These are phyloP conservation scores for Fraxinus angustifolia DNA, from an alignment of 305 asterid species.

Conservation along the genomic window DNA sequence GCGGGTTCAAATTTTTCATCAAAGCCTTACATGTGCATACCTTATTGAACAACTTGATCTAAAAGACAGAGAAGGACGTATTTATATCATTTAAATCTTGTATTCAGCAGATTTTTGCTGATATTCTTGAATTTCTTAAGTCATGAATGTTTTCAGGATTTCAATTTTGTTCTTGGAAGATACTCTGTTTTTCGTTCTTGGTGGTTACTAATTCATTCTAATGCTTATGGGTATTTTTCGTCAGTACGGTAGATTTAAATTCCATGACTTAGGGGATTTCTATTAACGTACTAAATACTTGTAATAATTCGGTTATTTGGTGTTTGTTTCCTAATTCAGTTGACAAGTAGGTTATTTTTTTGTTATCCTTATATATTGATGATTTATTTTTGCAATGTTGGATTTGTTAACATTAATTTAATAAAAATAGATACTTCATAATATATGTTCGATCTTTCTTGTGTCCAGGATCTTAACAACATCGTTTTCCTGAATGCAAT, in stretches of 20 bases:
- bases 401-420: neutral
- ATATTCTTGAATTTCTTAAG: neutral
- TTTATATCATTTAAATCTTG: neutral
- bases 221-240: neutral
- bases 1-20: no score
- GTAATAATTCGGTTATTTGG: no score
- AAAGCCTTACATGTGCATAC: neutral
- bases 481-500: constrained; percentile 44
- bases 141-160: neutral
- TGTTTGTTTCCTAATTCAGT: no score
- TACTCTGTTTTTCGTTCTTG: neutral
- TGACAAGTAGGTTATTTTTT: no score
- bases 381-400: neutral
- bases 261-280: no score
- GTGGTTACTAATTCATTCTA: neutral
- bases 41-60: neutral
- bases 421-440: neutral
- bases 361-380: neutral
- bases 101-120: neutral
- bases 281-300: no score
- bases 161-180: neutral
- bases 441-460: neutral
- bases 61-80: neutral
- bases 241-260: neutral
- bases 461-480: constrained; percentile 58